These are phyloP conservation scores for Gleditsia sinensis DNA, from an alignment of 306 rosid species.

Conservation along the genomic window DNA sequence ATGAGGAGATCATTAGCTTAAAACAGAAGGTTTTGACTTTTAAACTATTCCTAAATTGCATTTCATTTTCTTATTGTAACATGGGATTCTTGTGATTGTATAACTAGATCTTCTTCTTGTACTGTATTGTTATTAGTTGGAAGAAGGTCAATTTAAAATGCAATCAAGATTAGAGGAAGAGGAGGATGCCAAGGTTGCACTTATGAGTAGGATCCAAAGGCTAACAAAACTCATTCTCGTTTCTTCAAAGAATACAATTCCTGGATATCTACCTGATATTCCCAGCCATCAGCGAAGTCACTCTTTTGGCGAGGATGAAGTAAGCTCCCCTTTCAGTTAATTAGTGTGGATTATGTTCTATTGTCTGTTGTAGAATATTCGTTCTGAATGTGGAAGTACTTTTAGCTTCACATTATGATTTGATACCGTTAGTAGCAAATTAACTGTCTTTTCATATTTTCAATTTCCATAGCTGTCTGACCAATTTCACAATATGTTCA, in stretches of 20 bases:
- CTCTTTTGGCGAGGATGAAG: constrained; percentile 86
- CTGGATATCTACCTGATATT: constrained; percentile 73
- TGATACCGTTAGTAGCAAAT: background rate
- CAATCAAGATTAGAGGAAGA: constrained; percentile 99
- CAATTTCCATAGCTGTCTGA: background rate
- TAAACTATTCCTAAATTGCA: constrained; percentile 1
- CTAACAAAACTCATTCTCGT: constrained; percentile 97
- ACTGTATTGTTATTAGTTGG: constrained; percentile 59
- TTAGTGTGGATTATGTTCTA: constrained; percentile 23
- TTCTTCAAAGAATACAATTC: constrained; percentile 90
- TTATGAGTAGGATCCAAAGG: constrained; percentile 97
- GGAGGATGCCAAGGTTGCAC: constrained; percentile 98
- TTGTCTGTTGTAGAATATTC: constrained; percentile 12
- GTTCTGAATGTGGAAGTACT: constrained; percentile 27
- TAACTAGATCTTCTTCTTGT: constrained; percentile 30
- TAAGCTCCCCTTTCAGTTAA: constrained; percentile 54
- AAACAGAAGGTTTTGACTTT: constrained; percentile 90
- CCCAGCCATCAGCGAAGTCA: constrained; percentile 69
- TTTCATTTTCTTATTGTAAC: constrained; percentile 27
- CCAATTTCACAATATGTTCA: background rate
- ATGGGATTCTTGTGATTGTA: constrained; percentile 15
- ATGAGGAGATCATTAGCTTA: constrained; percentile 80
- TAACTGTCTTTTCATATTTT: constrained; percentile 24
- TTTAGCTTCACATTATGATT: constrained; percentile 25
- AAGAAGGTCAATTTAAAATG: constrained; percentile 99